Base-by-base conservation (phyloP, 2,329 filamentous ascomycete genomes). In the Cordyceps fumosorosea region DNA sequence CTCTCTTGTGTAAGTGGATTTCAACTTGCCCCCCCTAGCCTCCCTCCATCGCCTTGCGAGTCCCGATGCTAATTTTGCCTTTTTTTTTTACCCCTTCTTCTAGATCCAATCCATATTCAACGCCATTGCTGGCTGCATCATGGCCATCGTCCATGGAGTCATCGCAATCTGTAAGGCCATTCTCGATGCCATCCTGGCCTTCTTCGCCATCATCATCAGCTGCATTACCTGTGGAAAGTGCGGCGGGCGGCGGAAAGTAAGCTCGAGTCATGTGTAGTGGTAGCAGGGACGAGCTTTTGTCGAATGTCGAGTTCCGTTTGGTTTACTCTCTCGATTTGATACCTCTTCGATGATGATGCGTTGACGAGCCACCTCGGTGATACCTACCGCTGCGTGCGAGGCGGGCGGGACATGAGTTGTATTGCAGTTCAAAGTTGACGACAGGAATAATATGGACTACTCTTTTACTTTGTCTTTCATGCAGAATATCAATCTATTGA, bases 1-100 rank as follows among this genome's bases (percentile, higher is more conserved):
- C 81, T 91, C 67, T 93, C 89, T 74, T 93, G 90, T 73, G 90
- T 93, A 90, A 71, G 89, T 83, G 16, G 57, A 24, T 42, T 51
- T n/a, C 37, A 18, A 20, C 44, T 32, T 20, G 2, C 18, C 29
- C 10, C 16, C 18, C 18, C 37, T 40, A 40, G 40, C 48, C 26
- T 52, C 12, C 12, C 40, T n/a, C 16, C 14, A 6, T 42, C 12
- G 14, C 40, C 37, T 3, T 7, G 18, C 14, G 18, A 42, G 5
- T n/a, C 14, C 10, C 24, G 32, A 29, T 37, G 37, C 44, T 42
- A 42, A 37, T 34, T 44, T 29, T 4, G 5, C 14, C 29, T 32
- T 34, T 29, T n/a, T 56, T 6, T 7, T 29, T 29, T 29, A 7
- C 8, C 14, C 34, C 1, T 47, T 5, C 26, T 56, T 40, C 20